phyloP scores from a whole-genome alignment of 192 early-diverging fungal genomes.

The Spinellus fusiger region DNA sequence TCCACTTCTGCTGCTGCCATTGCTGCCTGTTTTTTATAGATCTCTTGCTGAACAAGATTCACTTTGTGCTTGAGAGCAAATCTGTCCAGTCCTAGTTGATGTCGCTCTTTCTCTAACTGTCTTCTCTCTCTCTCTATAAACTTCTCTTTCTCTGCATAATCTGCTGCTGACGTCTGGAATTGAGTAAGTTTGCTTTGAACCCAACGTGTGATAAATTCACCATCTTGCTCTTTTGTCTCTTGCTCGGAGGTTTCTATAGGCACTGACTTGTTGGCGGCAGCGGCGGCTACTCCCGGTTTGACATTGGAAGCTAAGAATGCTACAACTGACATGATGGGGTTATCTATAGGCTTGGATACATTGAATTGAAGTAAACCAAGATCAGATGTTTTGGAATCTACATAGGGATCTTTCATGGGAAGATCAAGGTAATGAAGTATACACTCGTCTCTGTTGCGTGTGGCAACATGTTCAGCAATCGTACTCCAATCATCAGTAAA shows the following conservation, averaged over 20 bases:
- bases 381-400: slow-evolving; percentile 38
- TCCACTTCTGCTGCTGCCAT: background rate
- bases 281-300: slow-evolving; percentile 77
- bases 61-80: slow-evolving; percentile 14
- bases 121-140: slow-evolving; percentile 77
- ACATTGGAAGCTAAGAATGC: slow-evolving; percentile 90
- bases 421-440: slow-evolving; percentile 85
- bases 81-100: slow-evolving; percentile 55
- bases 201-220: slow-evolving; percentile 67
- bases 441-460: slow-evolving; percentile 84
- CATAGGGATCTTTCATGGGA: slow-evolving; percentile 84
- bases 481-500: slow-evolving; percentile 90
- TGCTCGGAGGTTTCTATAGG: slow-evolving; percentile 69
- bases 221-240: slow-evolving; percentile 73
- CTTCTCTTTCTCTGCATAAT: slow-evolving; percentile 86
- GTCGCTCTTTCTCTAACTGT: slow-evolving; percentile 69
- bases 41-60: background rate
- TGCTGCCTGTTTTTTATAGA: background rate
- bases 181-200: slow-evolving; percentile 80
- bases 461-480: slow-evolving; percentile 90
- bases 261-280: slow-evolving; percentile 57
- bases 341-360: slow-evolving; percentile 59
- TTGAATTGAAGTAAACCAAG: slow-evolving; percentile 71
- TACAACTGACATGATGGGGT: slow-evolving; percentile 90
- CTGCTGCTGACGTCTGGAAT: slow-evolving; percentile 79